These are phyloP conservation scores for Hanseniaspora vineae DNA, from an alignment of 805 yeast species.

Conservation along the genomic window DNA sequence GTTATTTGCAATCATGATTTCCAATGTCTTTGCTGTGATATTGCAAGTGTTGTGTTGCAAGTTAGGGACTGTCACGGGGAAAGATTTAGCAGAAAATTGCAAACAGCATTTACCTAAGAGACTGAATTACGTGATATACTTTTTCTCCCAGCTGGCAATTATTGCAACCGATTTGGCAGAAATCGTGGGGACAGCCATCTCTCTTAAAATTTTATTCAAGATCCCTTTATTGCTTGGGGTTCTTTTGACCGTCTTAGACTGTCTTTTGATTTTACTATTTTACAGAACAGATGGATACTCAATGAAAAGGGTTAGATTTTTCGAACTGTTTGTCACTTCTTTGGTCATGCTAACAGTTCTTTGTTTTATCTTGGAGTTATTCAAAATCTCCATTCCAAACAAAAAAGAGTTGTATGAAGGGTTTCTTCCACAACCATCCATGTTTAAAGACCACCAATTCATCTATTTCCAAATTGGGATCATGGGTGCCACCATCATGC, in stretches of 20 bases:
- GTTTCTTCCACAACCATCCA: conserved; percentile 40
- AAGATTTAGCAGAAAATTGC: conserved; percentile 79
- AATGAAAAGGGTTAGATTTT: conserved; percentile 58
- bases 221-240: conserved; percentile 80
- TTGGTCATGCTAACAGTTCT: conserved; percentile 70
- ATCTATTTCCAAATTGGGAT: conserved; percentile 67
- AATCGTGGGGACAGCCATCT: conserved; percentile 94
- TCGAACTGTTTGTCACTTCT: conserved; percentile 69
- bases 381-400: conserved; percentile 59
- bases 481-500: conserved; percentile 91
- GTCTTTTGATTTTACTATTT: conserved; percentile 72
- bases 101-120: conserved; percentile 53
- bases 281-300: conserved; percentile 71
- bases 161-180: conserved; percentile 95
- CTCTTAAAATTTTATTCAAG: conserved; percentile 69
- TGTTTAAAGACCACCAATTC: conserved; percentile 33
- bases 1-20: conserved; percentile 56
- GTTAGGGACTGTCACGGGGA: conserved; percentile 80
- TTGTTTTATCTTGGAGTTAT: conserved; percentile 66
- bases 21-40: conserved; percentile 76
- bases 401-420: conserved; percentile 58
- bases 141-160: conserved; percentile 80
- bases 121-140: conserved; percentile 40
- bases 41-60: conserved; percentile 75
- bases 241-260: conserved; percentile 73